Base-by-base conservation (phyloP, 2,329 filamentous ascomycete species). In the Fusarium subglutinans region DNA sequence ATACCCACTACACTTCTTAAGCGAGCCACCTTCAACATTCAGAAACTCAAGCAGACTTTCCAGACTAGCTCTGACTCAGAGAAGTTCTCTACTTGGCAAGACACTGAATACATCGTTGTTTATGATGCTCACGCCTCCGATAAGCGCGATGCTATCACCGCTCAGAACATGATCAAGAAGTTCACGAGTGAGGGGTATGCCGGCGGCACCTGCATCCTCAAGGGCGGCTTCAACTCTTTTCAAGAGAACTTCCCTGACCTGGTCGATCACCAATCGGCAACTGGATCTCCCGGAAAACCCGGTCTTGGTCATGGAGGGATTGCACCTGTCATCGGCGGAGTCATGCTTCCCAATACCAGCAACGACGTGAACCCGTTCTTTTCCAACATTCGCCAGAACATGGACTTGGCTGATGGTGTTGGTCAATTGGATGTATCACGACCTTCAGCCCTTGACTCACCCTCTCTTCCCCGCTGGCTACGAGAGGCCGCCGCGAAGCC, bases 1-100 rank as follows among this genome's bases (percentile, higher is more conserved):
- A 97, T 98, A 69, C 96, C 96, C 0, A 98, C 96, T 0, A 98
- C 96, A 0, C 85, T 99, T 20, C 84, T 99, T 24, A 98, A 98
- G 82, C 89, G 96, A 56, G 92, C 94, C 2, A 97, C 95, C 0
- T 98, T 97, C 82, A 96, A 96, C 76, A 89, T 97, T 18, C 88
- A 95, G 71, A 98, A 97, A 80, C 86, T 99, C 38, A 90, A 94
- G 74, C 93, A 95, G 70, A 98, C 94, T 0, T 97, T 99, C 80
- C 92, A 94, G 69, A 89, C 88, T 20, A 89, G 92, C 12, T 83
- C 87, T 5, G 92, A 96, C 66, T 91, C 92, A 73, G 86, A 86
- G 15, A 92, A 87, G 66, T 98, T 99, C 78, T 87, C 92, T 24
- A 87, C 87, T 43, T 98, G 96, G 96, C 88, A 85, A 64, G 87